A percentile compares a stretch with the other conserved stretches of the same genome.
phyloP scores from a whole-genome alignment of 352 stramenopile species.

The Pythium graminicola region DNA sequence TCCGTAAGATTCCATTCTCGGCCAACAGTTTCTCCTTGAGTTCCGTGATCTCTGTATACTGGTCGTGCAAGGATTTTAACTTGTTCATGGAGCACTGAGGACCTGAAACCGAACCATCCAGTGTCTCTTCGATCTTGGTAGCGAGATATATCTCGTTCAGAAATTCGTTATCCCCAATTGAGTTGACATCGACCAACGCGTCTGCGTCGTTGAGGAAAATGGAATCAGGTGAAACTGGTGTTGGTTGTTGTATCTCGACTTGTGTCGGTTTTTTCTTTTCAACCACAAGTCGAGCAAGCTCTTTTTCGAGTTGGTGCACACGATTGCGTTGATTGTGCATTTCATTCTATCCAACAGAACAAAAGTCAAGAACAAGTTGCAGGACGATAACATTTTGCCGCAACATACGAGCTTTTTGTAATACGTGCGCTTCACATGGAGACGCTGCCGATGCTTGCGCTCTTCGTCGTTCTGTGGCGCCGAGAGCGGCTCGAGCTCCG shows the following conservation, averaged over 20 bases:
- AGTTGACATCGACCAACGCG: slow-evolving; percentile 1
- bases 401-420: slow-evolving; percentile 21
- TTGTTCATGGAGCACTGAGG: no score
- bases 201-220: background rate
- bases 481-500: no score
- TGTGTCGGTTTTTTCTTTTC: background rate
- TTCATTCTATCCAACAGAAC: no score
- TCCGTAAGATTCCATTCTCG: slow-evolving; percentile 12
- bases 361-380: background rate
- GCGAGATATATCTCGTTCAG: background rate
- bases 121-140: background rate
- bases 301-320: background rate
- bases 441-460: slow-evolving; percentile 15
- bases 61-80: background rate
- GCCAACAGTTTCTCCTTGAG: slow-evolving; percentile 12
- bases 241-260: background rate
- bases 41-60: slow-evolving; percentile 17
- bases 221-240: slow-evolving; percentile 6
- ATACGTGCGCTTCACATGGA: slow-evolving; percentile 23
- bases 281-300: background rate
- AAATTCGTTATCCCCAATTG: background rate
- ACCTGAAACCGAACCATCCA: background rate
- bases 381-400: no score
- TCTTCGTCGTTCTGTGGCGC: no score
- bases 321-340: slow-evolving; percentile 1